Percentiles rank a stretch among this genome's conserved stretches.
Evolutionary conservation across 164 flowering plant genomes (phyloP).

Genomic region (Piper betle): DNA sequence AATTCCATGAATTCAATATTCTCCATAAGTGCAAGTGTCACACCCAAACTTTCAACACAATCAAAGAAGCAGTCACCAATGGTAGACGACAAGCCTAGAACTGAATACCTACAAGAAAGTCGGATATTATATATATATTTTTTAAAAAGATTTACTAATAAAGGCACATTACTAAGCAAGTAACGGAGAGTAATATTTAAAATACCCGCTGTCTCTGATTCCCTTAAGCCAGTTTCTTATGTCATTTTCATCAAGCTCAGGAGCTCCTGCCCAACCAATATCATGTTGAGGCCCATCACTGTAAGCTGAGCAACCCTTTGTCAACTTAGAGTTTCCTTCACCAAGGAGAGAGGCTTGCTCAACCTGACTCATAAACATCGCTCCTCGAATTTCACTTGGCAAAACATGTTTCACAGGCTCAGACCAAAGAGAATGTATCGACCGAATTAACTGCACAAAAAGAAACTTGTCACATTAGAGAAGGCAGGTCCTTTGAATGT

Average conservation of each 20-base stretch:
- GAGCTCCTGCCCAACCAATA: slow-evolving; percentile 34
- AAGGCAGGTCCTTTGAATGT: too few relatives aligned
- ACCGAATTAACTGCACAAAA: slow-evolving; percentile 67
- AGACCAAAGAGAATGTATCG: slow-evolving; percentile 88
- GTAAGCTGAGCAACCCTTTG: slow-evolving; percentile 37
- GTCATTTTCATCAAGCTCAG: slow-evolving; percentile 65
- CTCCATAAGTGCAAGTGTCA: slow-evolving; percentile 64
- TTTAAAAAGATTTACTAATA: neutral
- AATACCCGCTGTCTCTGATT: slow-evolving; percentile 96
- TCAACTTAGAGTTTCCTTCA: slow-evolving; percentile 44
- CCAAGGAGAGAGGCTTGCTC: slow-evolving; percentile 76
- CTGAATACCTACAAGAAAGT: slow-evolving; percentile 54
- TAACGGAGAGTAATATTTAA: neutral
- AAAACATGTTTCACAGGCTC: slow-evolving; percentile 48
- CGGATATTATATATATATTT: too few relatives aligned
- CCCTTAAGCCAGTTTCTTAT: slow-evolving; percentile 91
- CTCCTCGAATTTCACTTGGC: slow-evolving; percentile 70
- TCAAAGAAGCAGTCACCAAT: slow-evolving; percentile 71
- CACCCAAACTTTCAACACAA: slow-evolving; percentile 36
- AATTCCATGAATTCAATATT: slow-evolving; percentile 84
- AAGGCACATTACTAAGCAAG: neutral
- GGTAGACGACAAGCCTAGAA: slow-evolving; percentile 78
- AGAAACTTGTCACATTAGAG: neutral
- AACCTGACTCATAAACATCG: slow-evolving; percentile 59
- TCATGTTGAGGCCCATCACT: slow-evolving; percentile 46